phyloP scores from a whole-genome alignment of 2,329 filamentous ascomycete species.

The Onygenales sp. region DNA sequence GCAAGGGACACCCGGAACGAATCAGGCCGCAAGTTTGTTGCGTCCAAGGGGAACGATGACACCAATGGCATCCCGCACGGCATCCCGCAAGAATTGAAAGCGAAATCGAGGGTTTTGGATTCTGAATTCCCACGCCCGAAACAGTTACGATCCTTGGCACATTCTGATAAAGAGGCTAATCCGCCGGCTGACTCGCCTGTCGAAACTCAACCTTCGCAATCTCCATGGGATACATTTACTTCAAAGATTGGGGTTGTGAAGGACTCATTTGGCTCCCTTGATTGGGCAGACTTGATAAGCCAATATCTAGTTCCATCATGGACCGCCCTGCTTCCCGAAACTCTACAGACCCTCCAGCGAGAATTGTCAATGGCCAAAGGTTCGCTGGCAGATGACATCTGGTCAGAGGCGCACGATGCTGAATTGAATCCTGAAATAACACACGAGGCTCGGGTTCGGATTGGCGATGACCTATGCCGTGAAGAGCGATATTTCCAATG shows the following conservation, averaged over 20 bases:
- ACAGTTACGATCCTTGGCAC: background rate
- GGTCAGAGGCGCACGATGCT: conserved; percentile 80
- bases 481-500: conserved; percentile 70
- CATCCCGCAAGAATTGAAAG: background rate
- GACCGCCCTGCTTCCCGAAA: conserved; percentile 65
- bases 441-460: conserved; percentile 69
- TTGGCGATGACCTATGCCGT: conserved; percentile 69
- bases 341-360: conserved; percentile 71
- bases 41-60: background rate
- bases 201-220: conserved; percentile 20
- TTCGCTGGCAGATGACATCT: conserved; percentile 85
- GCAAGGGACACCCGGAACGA: conserved; percentile 8
- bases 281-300: conserved; percentile 48
- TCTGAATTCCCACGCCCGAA: background rate
- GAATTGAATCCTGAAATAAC: conserved; percentile 77
- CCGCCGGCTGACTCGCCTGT: conserved; percentile 8
- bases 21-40: conserved; percentile 7
- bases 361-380: conserved; percentile 83
- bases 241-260: conserved; percentile 31
- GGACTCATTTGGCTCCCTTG: conserved; percentile 29
- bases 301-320: conserved; percentile 72
- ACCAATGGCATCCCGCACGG: background rate
- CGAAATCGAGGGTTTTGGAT: background rate
- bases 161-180: conserved; percentile 8
- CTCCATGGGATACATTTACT: conserved; percentile 44